Conservation (phyloP, 2,329 filamentous ascomycete species). For the Scytalidium sp. region DNA sequence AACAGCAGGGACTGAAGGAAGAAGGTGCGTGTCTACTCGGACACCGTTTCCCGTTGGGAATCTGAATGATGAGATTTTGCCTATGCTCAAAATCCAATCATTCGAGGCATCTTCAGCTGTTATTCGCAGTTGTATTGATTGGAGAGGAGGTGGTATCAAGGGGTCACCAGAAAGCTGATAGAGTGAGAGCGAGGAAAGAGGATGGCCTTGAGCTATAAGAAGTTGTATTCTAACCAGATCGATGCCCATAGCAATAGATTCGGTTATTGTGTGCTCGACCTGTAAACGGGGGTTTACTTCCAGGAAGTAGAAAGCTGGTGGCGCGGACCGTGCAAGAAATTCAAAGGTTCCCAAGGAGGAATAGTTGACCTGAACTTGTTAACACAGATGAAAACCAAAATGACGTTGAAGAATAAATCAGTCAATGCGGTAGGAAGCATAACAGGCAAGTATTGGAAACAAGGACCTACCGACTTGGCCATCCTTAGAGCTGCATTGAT, state of each 20-base stretch:
- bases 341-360: constrained; percentile 62
- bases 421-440: too few relatives aligned
- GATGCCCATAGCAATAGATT: constrained; percentile 33
- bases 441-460: neutral
- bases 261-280: constrained; percentile 29
- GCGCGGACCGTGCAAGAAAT: constrained; percentile 53
- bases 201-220: constrained; percentile 30
- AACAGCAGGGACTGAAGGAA: constrained; percentile 33
- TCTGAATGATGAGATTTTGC: constrained; percentile 51
- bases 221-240: constrained; percentile 32
- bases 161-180: constrained; percentile 28
- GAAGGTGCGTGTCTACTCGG: constrained; percentile 39
- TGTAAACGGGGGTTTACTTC: constrained; percentile 27
- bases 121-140: constrained; percentile 41
- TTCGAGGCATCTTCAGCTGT: constrained; percentile 38
- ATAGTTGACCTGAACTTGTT: constrained; percentile 43
- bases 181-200: constrained; percentile 28
- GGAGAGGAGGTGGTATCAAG: constrained; percentile 22
- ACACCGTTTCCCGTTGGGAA: constrained; percentile 56
- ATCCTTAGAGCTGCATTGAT: constrained; percentile 48
- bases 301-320: constrained; percentile 37
- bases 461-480: constrained; percentile 39
- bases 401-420: too few relatives aligned
- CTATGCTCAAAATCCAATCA: constrained; percentile 56
- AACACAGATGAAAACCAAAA: too few relatives aligned